These are phyloP conservation scores for Plasmodium coatneyi DNA, from an alignment of 169 alveolate species.

Conservation along the genomic window DNA sequence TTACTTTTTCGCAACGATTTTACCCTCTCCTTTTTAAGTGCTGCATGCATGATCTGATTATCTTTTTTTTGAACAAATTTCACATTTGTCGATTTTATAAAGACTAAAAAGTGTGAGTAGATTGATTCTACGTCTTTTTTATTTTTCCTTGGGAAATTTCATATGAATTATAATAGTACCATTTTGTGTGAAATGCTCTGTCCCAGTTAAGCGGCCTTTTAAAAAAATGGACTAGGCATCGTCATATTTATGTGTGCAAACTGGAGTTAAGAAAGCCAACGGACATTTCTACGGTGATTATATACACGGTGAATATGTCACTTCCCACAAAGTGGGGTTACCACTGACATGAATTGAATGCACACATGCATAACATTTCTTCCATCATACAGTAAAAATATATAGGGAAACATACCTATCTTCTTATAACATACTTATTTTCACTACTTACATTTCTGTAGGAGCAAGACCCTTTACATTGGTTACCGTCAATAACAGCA, in stretches of 20 bases:
- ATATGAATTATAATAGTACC: not conserved
- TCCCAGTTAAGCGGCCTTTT: not conserved
- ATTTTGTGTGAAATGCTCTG: not conserved
- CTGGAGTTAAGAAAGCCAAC: not conserved
- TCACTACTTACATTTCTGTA: no score
- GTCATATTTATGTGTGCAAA: not conserved
- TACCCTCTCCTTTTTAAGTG: slow-evolving; percentile 3
- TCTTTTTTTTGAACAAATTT: not conserved
- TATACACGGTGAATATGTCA: not conserved
- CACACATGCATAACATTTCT: no score
- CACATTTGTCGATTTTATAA: not conserved
- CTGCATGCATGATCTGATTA: not conserved
- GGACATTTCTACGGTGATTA: not conserved
- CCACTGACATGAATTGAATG: no score
- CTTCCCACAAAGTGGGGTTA: not conserved
- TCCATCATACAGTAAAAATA: no score
- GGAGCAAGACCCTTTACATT: no score
- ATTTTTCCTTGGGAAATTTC: not conserved
- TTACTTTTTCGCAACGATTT: not conserved
- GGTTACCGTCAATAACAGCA: no score
- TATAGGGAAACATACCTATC: no score
- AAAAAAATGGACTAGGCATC: not conserved
- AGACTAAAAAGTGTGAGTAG: not conserved
- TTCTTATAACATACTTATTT: no score
- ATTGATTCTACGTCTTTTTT: not conserved